phyloP scores from a whole-genome alignment of 1,284 basidiomycete genomes.

The Gomphus bonarii region DNA sequence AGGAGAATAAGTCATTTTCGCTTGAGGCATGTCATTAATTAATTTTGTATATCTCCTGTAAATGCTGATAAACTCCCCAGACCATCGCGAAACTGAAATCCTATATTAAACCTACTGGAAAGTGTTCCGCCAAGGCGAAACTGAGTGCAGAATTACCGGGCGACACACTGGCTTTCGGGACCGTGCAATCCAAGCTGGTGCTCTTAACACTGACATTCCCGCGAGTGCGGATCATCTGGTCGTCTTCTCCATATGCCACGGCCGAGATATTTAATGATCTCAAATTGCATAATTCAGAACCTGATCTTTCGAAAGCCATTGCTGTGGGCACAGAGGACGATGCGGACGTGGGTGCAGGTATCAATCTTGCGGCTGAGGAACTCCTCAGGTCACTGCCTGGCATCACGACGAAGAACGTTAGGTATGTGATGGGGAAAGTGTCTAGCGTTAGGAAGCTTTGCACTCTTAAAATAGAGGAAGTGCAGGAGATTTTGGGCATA shows the following conservation, averaged over 20 bases:
- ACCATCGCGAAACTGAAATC: slow-evolving; percentile 51
- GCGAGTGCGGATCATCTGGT: slow-evolving; percentile 91
- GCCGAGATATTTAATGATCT: slow-evolving; percentile 91
- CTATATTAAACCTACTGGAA: slow-evolving; percentile 45
- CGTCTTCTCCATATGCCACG: slow-evolving; percentile 88
- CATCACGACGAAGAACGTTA: slow-evolving; percentile 76
- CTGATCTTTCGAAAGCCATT: slow-evolving; percentile 68
- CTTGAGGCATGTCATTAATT: slow-evolving; percentile 50
- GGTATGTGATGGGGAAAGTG: slow-evolving; percentile 77
- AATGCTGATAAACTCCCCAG: slow-evolving; percentile 23
- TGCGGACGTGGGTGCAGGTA: slow-evolving; percentile 48
- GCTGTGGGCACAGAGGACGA: slow-evolving; percentile 74
- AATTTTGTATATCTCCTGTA: neutral
- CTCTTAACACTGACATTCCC: slow-evolving; percentile 87
- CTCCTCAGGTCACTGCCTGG: slow-evolving; percentile 67
- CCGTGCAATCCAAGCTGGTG: slow-evolving; percentile 84
- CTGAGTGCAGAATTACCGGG: slow-evolving; percentile 27
- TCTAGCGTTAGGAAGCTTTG: slow-evolving; percentile 71
- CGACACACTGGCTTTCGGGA: slow-evolving; percentile 29
- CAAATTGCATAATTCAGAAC: slow-evolving; percentile 78
- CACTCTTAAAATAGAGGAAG: slow-evolving; percentile 45
- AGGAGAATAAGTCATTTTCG: slow-evolving; percentile 93
- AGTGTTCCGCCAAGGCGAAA: slow-evolving; percentile 46
- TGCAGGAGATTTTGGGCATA: slow-evolving; percentile 73
- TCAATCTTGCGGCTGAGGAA: slow-evolving; percentile 70